These are phyloP conservation scores for Xylogone sp. DNA, from an alignment of 2,329 filamentous ascomycete genomes.

Conservation along the genomic window DNA sequence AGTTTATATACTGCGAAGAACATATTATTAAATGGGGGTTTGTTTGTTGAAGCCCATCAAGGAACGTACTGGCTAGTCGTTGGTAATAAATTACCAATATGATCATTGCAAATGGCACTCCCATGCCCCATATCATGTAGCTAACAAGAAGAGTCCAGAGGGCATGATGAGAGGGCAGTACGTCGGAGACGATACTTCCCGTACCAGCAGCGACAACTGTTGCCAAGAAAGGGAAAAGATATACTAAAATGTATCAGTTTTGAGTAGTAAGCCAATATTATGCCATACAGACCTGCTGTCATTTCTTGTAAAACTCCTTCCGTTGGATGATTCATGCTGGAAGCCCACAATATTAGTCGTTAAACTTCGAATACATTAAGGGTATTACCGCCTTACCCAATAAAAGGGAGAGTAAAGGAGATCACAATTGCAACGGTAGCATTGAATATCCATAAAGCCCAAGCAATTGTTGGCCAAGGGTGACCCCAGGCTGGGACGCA, in stretches of 20 bases:
- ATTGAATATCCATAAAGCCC: slow-evolving; percentile 39
- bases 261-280: slow-evolving; percentile 29
- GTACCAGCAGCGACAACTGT: slow-evolving; percentile 60
- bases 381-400: not conserved
- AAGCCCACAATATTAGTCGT: not conserved
- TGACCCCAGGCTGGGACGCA: slow-evolving; percentile 55
- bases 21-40: slow-evolving; percentile 46
- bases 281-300: not conserved
- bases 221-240: slow-evolving; percentile 61
- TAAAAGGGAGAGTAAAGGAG: slow-evolving; percentile 18
- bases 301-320: not conserved
- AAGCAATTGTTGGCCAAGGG: not conserved
- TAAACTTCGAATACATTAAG: not conserved
- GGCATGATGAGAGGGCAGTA: slow-evolving; percentile 49
- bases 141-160: slow-evolving; percentile 56
- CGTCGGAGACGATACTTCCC: slow-evolving; percentile 56
- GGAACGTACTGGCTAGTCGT: not conserved
- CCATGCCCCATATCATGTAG: slow-evolving; percentile 66
- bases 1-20: slow-evolving; percentile 63
- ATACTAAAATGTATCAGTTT: slow-evolving; percentile 51
- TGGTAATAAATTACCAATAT: slow-evolving; percentile 39
- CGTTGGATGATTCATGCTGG: not conserved
- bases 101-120: slow-evolving; percentile 53
- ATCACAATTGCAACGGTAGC: slow-evolving; percentile 50
- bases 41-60: not conserved